Evolutionary conservation across 768 basidiomycete genomes (phyloP), one percentile per base, ranked within the genome.

Genomic region (Krasilnikovozyma curviuscula): DNA sequence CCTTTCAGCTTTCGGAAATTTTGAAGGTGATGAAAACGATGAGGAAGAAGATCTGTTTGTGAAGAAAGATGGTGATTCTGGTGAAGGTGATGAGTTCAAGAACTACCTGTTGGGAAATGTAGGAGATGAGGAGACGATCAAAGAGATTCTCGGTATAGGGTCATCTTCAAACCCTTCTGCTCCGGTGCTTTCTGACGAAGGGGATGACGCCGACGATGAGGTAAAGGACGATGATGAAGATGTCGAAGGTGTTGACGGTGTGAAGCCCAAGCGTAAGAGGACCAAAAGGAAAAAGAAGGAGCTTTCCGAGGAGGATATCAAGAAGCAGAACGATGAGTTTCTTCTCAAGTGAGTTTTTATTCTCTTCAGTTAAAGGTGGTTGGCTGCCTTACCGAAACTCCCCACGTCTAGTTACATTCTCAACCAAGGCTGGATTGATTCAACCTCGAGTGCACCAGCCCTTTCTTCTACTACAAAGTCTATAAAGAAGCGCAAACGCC

Each of bases 391-490:
- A 33, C 1, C 3, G 12, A 16, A 24, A n/a, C 23, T 43, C 32
- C n/a, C n/a, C 44, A 16, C 10, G 19, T 16, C 1, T 28, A 95
- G 89, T 64, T 98, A 93, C 63, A 93, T 98, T 55, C 70, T 95
- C 19, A 89, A 91, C 63, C 83, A 93, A 25, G 93, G 91, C 1
- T 98, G 93, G 93, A 77, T 98, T 40, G 93, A 97, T 89, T 86
- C 0, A 88, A 89, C 61, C 66, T 73, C 31, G 86, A 95, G 62
- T 69, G 93, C 21, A 78, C 80, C 1, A 62, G 57, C 29, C 40
- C 29, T 23, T 41, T 34, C 44, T 40, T 40, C 19, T 24, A 40
- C n/a, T 24, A 37, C 65, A 61, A 50, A 52, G 48, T 23, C 54
- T 52, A 49, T 48, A 58, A 54, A 19, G 56, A 68, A 54, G 61